phyloP scores from a whole-genome alignment of 352 stramenopile genomes.

The Globisporangium viniferum region DNA sequence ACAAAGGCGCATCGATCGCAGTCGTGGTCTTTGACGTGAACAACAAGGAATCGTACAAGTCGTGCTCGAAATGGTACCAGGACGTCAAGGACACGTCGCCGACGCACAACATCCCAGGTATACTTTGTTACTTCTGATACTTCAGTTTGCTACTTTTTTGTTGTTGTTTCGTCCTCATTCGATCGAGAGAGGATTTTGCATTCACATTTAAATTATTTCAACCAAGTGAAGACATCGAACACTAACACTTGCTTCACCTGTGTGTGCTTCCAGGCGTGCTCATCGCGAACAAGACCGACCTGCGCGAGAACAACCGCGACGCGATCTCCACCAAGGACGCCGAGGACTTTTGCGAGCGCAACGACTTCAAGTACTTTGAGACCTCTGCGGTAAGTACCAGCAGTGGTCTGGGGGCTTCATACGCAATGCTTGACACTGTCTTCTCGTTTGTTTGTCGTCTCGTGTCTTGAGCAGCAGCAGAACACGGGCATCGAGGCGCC shows the following conservation, averaged over 20 bases:
- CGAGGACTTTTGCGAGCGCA: conserved; percentile 64
- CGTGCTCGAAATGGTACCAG: conserved; percentile 79
- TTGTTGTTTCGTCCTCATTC: neutral
- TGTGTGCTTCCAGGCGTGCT: conserved; percentile 40
- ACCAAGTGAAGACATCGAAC: neutral
- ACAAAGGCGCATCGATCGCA: conserved; percentile 74
- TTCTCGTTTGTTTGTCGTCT: neutral
- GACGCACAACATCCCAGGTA: conserved; percentile 76
- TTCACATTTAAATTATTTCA: neutral
- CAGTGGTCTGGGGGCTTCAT: neutral
- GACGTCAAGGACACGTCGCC: conserved; percentile 66
- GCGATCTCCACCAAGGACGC: conserved; percentile 68
- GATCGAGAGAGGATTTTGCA: neutral
- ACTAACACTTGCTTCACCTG: neutral
- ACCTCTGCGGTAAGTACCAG: conserved; percentile 52
- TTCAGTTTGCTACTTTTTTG: neutral
- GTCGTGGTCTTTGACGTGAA: conserved; percentile 84
- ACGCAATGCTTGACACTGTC: conserved; percentile 5
- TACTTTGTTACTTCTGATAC: neutral
- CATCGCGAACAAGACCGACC: conserved; percentile 76
- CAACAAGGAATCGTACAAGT: conserved; percentile 87
- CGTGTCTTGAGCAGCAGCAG: conserved; percentile 42
- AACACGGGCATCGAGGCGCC: conserved; percentile 70
- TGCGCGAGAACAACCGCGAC: conserved; percentile 75
- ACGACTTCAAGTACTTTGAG: conserved; percentile 83